phyloP scores from a whole-genome alignment of 345 rosid genomes.

The Alliaria petiolata region DNA sequence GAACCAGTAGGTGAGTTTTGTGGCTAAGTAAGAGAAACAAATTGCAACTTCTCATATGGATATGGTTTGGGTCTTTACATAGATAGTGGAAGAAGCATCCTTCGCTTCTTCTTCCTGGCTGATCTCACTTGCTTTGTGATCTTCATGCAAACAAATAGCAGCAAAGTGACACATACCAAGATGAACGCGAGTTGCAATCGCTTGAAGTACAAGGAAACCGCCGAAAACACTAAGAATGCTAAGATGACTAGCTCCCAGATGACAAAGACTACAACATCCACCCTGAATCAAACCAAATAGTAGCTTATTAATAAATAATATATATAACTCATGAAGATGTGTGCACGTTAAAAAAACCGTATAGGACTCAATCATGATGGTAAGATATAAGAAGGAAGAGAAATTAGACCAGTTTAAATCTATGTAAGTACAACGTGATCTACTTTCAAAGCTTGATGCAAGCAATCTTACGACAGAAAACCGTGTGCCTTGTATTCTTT shows the following conservation, averaged over 20 bases:
- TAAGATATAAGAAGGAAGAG: background rate
- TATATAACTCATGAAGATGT: slow-evolving; percentile 1
- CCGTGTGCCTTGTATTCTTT: background rate
- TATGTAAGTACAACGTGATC: background rate
- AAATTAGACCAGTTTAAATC: background rate
- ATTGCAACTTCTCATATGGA: background rate
- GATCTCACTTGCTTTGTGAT: slow-evolving; percentile 76
- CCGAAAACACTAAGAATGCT: slow-evolving; percentile 92
- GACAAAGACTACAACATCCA: slow-evolving; percentile 88
- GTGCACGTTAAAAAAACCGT: background rate
- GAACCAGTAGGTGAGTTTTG: slow-evolving; percentile 16
- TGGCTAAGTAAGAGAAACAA: background rate
- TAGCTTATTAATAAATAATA: background rate
- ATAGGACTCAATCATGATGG: background rate
- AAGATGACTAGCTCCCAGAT: slow-evolving; percentile 93
- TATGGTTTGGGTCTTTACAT: slow-evolving; percentile 47
- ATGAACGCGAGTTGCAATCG: slow-evolving; percentile 70
- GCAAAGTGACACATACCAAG: slow-evolving; percentile 71
- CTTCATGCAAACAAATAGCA: slow-evolving; percentile 87
- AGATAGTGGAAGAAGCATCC: slow-evolving; percentile 98
- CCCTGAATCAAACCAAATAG: slow-evolving; percentile 55
- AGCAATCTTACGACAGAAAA: background rate
- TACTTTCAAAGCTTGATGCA: background rate
- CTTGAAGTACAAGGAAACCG: slow-evolving; percentile 87
- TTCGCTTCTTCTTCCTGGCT: slow-evolving; percentile 86